Conservation (phyloP, 139 green algal genomes). For the Pleodorina starrii region DNA sequence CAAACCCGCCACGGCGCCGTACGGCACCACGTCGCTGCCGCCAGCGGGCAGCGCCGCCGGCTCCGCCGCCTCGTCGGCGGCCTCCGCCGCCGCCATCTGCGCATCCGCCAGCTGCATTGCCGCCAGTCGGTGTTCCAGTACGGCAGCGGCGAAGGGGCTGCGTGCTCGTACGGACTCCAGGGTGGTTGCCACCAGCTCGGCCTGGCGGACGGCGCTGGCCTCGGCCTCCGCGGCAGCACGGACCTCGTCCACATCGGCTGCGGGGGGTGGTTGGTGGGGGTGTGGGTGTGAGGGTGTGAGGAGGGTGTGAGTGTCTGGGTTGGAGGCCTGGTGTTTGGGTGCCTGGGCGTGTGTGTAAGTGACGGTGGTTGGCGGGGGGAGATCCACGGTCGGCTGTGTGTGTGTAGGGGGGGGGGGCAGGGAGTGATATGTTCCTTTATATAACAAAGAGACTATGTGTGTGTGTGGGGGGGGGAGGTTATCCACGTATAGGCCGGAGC, state of each 20-base stretch:
- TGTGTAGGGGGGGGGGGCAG: no score
- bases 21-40: not conserved
- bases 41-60: not conserved
- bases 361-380: no score
- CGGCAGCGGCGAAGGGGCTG: not conserved
- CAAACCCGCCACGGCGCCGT: not conserved
- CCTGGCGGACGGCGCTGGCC: not conserved
- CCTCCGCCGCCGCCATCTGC: not conserved
- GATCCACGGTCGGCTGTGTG: no score
- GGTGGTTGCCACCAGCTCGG: not conserved
- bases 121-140: not conserved
- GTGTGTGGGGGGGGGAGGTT: not conserved
- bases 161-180: not conserved
- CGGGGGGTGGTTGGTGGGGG: no score
- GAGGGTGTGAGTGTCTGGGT: no score
- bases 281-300: no score
- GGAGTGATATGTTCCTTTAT: no score
- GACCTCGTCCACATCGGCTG: slow-evolving; percentile 14
- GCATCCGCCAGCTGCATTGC: not conserved
- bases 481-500: no score
- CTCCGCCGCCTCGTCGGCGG: not conserved
- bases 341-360: no score
- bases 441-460: no score
- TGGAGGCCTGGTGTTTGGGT: no score
- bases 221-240: not conserved